Percentiles rank a stretch among this genome's conserved stretches.
phyloP scores from a whole-genome alignment of 1,284 basidiomycete genomes.

The Cutaneotrichosporon sp. region DNA sequence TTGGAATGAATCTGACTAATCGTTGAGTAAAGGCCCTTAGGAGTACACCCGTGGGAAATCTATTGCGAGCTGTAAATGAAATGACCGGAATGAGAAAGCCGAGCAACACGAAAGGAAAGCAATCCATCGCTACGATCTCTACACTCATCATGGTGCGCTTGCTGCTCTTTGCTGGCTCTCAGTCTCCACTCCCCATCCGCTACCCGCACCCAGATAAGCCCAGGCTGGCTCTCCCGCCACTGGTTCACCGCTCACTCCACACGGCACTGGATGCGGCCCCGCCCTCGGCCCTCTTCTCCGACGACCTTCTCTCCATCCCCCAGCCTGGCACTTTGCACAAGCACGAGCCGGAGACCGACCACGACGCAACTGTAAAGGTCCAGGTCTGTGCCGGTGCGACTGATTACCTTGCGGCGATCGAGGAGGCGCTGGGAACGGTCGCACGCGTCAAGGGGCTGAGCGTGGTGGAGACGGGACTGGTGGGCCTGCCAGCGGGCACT shows the following conservation, averaged over 20 bases:
- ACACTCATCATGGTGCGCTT: conserved; percentile 23
- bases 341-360: conserved; percentile 30
- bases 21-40: neutral
- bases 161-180: conserved; percentile 47
- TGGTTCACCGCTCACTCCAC: conserved; percentile 50
- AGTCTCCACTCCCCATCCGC: conserved; percentile 43
- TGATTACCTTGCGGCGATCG: conserved; percentile 22
- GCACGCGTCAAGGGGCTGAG: conserved; percentile 34
- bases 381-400: conserved; percentile 30
- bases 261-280: conserved; percentile 40
- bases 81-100: conserved; percentile 2
- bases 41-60: neutral
- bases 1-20: neutral
- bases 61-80: neutral
- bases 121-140: no score
- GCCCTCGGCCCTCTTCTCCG: conserved; percentile 24
- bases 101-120: conserved; percentile 1
- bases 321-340: conserved; percentile 36
- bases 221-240: conserved; percentile 39
- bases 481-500: conserved; percentile 33
- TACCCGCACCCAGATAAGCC: conserved; percentile 45
- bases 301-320: conserved; percentile 34
- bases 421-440: conserved; percentile 31
- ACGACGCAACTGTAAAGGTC: conserved; percentile 50
- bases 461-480: conserved; percentile 37